Conservation (phyloP, 1,284 basidiomycete species). For the Pseudozyma sp. region DNA sequence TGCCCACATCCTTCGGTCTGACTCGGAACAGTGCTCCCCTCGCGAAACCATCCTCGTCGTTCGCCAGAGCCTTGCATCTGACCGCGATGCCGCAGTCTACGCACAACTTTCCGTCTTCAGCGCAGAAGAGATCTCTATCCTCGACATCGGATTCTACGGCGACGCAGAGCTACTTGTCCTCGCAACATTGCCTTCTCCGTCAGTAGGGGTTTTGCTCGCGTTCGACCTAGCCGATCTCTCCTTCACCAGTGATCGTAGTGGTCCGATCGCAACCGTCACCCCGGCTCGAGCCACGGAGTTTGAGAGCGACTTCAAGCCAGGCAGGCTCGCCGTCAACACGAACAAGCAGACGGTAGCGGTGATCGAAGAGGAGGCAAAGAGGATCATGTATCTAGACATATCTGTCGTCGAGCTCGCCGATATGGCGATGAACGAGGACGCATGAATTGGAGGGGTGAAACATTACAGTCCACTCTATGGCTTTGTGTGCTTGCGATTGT, state of each 20-base stretch:
- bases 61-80: slow-evolving; percentile 3
- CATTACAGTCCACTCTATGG: background rate
- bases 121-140: slow-evolving; percentile 5
- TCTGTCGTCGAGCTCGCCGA: slow-evolving; percentile 13
- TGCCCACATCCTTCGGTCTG: slow-evolving; percentile 11
- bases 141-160: slow-evolving; percentile 32
- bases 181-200: slow-evolving; percentile 4
- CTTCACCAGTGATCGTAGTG: background rate
- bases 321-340: slow-evolving; percentile 30
- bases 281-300: slow-evolving; percentile 29
- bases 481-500: background rate
- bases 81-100: background rate
- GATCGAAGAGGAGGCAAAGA: slow-evolving; percentile 16
- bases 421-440: slow-evolving; percentile 24
- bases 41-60: slow-evolving; percentile 10
- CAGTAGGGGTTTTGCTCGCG: slow-evolving; percentile 14
- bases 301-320: slow-evolving; percentile 19
- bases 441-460: background rate
- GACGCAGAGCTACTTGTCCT: slow-evolving; percentile 32
- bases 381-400: slow-evolving; percentile 35
- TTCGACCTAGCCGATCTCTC: slow-evolving; percentile 16
- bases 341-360: slow-evolving; percentile 42
- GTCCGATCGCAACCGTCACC: background rate
- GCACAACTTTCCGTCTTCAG: slow-evolving; percentile 7
- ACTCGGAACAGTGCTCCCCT: background rate